Evolutionary conservation across 176 grass and related monocot species (phyloP).

Genomic region (Lolium rigidum): DNA sequence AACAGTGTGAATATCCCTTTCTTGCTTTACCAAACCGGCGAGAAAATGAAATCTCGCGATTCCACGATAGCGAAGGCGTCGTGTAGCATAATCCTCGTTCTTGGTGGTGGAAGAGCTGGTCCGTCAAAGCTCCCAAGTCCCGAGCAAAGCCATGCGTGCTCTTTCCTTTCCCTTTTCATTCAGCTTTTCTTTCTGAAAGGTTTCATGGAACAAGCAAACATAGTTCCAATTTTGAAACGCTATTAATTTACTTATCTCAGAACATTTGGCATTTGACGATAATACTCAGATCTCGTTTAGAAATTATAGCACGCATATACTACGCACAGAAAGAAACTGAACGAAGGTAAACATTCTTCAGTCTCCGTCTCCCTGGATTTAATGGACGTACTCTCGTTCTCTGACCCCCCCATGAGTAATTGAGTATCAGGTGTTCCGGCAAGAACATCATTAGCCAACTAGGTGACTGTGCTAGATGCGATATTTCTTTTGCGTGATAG

Average conservation of each 20-base stretch:
- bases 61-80: not conserved
- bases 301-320: too few species aligned
- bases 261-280: too few species aligned
- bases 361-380: too few species aligned
- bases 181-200: not conserved
- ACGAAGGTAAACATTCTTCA: too few species aligned
- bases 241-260: too few species aligned
- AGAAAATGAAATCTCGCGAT: not conserved
- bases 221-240: not conserved
- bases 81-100: not conserved
- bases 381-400: too few species aligned
- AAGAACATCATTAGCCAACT: not conserved
- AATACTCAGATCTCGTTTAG: too few species aligned
- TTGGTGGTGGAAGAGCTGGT: not conserved
- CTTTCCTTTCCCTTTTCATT: not conserved
- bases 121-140: not conserved
- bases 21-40: too few species aligned
- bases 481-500: too few species aligned
- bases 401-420: not conserved
- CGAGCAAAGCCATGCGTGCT: conserved; percentile 8
- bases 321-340: too few species aligned
- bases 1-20: too few species aligned
- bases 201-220: not conserved
- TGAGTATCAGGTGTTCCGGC: not conserved
- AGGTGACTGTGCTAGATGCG: not conserved